phyloP scores from a whole-genome alignment of 2,329 filamentous ascomycete genomes.

The Myriosclerotinia scirpicola region DNA sequence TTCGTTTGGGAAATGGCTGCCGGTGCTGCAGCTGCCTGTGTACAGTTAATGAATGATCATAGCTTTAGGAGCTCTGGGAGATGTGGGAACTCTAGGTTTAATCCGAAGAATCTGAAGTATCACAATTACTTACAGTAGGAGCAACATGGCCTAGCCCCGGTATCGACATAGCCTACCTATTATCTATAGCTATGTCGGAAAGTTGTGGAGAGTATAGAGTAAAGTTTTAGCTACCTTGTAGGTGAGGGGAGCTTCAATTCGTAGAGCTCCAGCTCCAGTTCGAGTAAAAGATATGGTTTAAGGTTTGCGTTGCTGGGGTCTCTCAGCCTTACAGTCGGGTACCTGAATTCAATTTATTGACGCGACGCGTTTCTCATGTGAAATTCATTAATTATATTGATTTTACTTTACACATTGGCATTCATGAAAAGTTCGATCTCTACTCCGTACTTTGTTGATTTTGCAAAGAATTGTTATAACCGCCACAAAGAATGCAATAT shows the following conservation, averaged over 20 bases:
- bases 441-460: no score
- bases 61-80: background rate
- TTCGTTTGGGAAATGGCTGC: slow-evolving; percentile 43
- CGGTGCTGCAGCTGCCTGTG: slow-evolving; percentile 34
- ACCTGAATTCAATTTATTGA: background rate
- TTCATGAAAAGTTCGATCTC: no score
- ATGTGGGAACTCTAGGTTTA: background rate
- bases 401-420: background rate
- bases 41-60: slow-evolving; percentile 23
- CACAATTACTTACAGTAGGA: slow-evolving; percentile 50
- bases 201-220: slow-evolving; percentile 20
- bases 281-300: slow-evolving; percentile 18
- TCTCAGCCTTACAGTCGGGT: slow-evolving; percentile 15
- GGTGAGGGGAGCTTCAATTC: slow-evolving; percentile 17
- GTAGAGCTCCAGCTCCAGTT: slow-evolving; percentile 11
- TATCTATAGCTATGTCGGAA: background rate
- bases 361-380: slow-evolving; percentile 1
- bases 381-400: background rate
- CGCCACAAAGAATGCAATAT: no score
- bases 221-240: slow-evolving; percentile 9
- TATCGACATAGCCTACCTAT: slow-evolving; percentile 60
- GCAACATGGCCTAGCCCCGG: slow-evolving; percentile 70
- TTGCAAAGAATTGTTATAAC: no score
- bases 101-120: background rate
- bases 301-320: slow-evolving; percentile 2